Evolutionary conservation across 139 green algal genomes (phyloP).

Genomic region (Tetraselmis striata): DNA sequence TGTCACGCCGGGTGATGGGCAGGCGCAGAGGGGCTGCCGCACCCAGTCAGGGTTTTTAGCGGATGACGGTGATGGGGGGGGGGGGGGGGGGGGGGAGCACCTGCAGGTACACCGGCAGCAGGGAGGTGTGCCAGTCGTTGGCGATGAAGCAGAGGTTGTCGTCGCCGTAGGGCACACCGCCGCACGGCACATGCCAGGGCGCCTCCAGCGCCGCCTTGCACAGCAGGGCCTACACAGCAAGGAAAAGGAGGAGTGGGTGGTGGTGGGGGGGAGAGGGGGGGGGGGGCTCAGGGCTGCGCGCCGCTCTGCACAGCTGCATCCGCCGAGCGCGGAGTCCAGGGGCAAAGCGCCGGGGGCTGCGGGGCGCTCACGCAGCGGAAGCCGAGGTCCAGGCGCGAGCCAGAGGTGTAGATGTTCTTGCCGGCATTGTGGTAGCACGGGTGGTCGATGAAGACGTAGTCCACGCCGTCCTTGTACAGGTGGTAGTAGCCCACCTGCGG

Average conservation of each 20-base stretch:
- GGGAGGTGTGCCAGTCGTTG: conserved; percentile 90
- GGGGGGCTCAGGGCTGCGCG: too few species aligned
- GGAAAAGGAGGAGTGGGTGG: too few species aligned
- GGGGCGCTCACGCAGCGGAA: not conserved
- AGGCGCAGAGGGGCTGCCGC: too few species aligned
- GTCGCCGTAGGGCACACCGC: conserved; percentile 75
- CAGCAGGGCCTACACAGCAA: conserved; percentile 58
- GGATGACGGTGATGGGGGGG: not conserved
- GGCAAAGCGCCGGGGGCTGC: too few species aligned
- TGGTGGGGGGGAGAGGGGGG: too few species aligned
- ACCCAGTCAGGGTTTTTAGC: too few species aligned
- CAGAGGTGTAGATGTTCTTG: conserved; percentile 35
- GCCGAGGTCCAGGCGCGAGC: conserved; percentile 5
- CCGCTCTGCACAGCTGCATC: too few species aligned
- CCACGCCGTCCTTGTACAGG: conserved; percentile 69
- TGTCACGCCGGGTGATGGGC: too few species aligned
- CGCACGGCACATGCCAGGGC: conserved; percentile 79
- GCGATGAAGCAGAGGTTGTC: conserved; percentile 82
- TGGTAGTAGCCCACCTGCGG: conserved; percentile 78
- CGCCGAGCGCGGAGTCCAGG: conserved; percentile 66
- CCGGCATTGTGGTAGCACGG: conserved; percentile 53
- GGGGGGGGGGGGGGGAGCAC: conserved; percentile 20
- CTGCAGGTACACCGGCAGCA: conserved; percentile 88
- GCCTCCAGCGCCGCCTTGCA: conserved; percentile 77
- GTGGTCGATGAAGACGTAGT: conserved; percentile 93